Evolutionary conservation across 352 stramenopile species (phyloP).

Genomic region (Phytophthora sojae): DNA sequence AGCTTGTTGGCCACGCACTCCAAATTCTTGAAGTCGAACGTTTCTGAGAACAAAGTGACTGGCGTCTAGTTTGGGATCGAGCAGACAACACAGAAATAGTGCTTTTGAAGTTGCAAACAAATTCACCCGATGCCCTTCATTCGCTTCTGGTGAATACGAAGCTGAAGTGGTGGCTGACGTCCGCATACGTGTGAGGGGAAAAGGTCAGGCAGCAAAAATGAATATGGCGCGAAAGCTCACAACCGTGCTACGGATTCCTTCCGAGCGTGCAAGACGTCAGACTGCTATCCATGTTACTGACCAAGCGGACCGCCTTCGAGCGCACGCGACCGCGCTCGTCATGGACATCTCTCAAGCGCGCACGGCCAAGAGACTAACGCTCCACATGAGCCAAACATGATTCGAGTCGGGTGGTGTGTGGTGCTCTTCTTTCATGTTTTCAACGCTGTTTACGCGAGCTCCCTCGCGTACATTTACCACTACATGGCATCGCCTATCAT

Average conservation of each 20-base stretch:
- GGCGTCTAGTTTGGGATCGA: slow-evolving; percentile 12
- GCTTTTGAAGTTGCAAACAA: background rate
- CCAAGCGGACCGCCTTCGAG: slow-evolving; percentile 23
- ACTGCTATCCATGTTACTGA: slow-evolving; percentile 19
- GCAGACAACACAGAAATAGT: background rate
- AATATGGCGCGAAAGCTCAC: slow-evolving; percentile 16
- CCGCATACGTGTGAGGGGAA: background rate
- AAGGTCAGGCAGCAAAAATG: slow-evolving; percentile 1
- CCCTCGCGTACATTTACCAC: slow-evolving; percentile 37
- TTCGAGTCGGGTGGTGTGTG: slow-evolving; percentile 28
- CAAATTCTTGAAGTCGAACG: slow-evolving; percentile 6
- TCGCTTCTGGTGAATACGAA: background rate
- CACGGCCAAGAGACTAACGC: slow-evolving; percentile 26
- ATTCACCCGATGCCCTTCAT: background rate
- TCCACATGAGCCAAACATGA: slow-evolving; percentile 28
- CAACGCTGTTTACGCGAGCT: slow-evolving; percentile 33
- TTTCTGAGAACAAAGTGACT: slow-evolving; percentile 27
- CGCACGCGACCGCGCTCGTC: slow-evolving; percentile 26
- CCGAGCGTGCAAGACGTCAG: slow-evolving; percentile 2
- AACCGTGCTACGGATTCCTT: slow-evolving; percentile 3
- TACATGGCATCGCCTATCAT: slow-evolving; percentile 39
- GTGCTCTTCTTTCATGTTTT: slow-evolving; percentile 46
- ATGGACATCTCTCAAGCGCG: slow-evolving; percentile 29
- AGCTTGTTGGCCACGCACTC: background rate
- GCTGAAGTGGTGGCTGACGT: background rate